Base-by-base conservation (phyloP, 495 filamentous ascomycete genomes). In the Lentithecium fluviatile region DNA sequence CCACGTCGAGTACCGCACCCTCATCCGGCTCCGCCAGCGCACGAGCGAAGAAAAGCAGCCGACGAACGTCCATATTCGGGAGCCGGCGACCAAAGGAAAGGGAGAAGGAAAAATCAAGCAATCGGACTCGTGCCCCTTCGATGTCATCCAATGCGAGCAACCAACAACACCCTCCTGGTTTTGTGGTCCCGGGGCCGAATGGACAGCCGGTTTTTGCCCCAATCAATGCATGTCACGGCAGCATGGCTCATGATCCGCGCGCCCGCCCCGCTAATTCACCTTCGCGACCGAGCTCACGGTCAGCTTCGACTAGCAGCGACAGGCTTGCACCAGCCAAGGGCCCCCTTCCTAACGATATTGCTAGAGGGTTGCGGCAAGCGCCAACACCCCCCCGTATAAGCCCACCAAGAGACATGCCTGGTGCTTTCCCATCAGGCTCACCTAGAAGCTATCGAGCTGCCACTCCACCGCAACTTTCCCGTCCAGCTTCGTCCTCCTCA, bases 401-500 rank as follows among this genome's bases (percentile, higher is more conserved):
- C n/a, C 62, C 62, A 45, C 56, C 59, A 2, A n/a, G 59, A 13
- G 65, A 64, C n/a, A 38, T 63, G 11, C 65, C 65, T 24, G 65
- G 65, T 23, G 57, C 45, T 10, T 68, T 64, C 45, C 65, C 65
- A 23, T 57, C 50, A 1, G 59, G 56, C 20, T 68, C 65, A n/a
- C 60, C 65, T 10, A 37, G 43, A 23, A 61, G 38, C 24, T 52
- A 45, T 43, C 67, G 68, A 56, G 68, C 69, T 32, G 37, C 57
- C 0, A 54, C 66, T 43, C 51, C 68, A 62, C 58, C 45, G 45
- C 23, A 47, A 43, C 17, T 56, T 34, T 46, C 45, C 47, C 67
- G 74, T 52, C 69, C 73, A 36, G 17, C 70, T 12, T 66, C 73
- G 17, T 69, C 74, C 3, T 59, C 67, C 17, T 71, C 74, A 1